Evolutionary conservation across 768 basidiomycete genomes (phyloP).

Genomic region (Floccularia luteovirens): DNA sequence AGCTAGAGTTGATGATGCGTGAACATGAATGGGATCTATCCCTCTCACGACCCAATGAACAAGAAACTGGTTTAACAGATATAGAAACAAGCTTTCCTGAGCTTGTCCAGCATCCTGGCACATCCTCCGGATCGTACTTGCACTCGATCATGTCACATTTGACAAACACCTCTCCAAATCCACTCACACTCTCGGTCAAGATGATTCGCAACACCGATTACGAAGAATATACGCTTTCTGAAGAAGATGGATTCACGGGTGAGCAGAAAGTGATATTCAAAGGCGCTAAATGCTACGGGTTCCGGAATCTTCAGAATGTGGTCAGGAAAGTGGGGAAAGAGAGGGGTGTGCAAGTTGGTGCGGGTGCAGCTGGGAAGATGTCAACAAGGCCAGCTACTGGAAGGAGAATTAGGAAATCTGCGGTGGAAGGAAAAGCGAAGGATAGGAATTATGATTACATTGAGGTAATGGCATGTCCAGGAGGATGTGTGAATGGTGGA

Average conservation of each 20-base stretch:
- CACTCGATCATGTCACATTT: constrained; percentile 66
- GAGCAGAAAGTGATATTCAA: constrained; percentile 70
- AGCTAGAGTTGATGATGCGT: constrained; percentile 77
- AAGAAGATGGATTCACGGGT: constrained; percentile 21
- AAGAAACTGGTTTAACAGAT: constrained; percentile 15
- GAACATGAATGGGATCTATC: constrained; percentile 80
- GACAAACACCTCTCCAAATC: constrained; percentile 27
- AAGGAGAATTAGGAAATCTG: constrained; percentile 16
- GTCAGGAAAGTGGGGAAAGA: constrained; percentile 90
- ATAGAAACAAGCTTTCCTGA: constrained; percentile 46
- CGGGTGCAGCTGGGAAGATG: constrained; percentile 25
- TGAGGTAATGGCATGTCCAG: constrained; percentile 98
- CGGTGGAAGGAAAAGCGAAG: constrained; percentile 19
- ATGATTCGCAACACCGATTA: constrained; percentile 69
- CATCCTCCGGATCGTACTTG: constrained; percentile 90
- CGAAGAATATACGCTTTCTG: constrained; percentile 60
- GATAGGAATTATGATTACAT: constrained; percentile 76
- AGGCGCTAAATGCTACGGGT: constrained; percentile 95
- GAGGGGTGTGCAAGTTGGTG: constrained; percentile 62
- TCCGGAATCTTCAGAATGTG: constrained; percentile 94
- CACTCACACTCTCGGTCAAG: constrained; percentile 44
- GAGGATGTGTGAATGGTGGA: constrained; percentile 96
- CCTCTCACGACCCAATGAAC: constrained; percentile 44
- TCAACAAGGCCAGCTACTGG: constrained; percentile 15
- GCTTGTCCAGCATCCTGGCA: constrained; percentile 70